phyloP scores from a whole-genome alignment of 148 eudicot species.

The Cornus controversa region DNA sequence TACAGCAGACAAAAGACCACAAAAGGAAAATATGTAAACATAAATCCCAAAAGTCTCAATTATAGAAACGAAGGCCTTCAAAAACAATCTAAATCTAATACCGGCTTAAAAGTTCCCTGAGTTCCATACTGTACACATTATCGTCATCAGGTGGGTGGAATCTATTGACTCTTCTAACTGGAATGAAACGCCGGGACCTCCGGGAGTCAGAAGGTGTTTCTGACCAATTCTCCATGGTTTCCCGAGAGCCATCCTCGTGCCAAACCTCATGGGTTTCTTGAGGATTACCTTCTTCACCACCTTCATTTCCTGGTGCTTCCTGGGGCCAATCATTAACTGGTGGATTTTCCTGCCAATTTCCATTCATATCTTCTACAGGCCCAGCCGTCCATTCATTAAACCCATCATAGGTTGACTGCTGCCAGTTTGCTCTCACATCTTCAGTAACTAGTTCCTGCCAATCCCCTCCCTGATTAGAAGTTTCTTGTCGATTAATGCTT shows the following conservation, averaged over 20 bases:
- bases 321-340: constrained; percentile 45
- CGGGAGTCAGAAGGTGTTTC: constrained; percentile 61
- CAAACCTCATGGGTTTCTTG: constrained; percentile 47
- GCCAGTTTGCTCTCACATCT: constrained; percentile 52
- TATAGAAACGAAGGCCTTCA: neutral
- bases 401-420: constrained; percentile 33
- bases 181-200: constrained; percentile 52
- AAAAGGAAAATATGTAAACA: neutral
- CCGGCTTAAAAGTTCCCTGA: constrained; percentile 97
- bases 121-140: constrained; percentile 97
- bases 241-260: constrained; percentile 52
- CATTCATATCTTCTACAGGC: constrained; percentile 35
- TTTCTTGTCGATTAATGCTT: constrained; percentile 33
- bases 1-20: constrained; percentile 19
- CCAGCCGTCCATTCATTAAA: constrained; percentile 54
- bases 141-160: constrained; percentile 95
- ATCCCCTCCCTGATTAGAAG: constrained; percentile 35
- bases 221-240: constrained; percentile 55
- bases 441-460: constrained; percentile 49
- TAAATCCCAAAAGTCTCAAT: neutral
- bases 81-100: constrained; percentile 15
- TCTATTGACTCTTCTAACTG: constrained; percentile 61
- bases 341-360: constrained; percentile 49
- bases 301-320: constrained; percentile 37
- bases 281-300: constrained; percentile 37